Conservation (phyloP, 2,329 filamentous ascomycete genomes). For the Fusarium denticulatum region DNA sequence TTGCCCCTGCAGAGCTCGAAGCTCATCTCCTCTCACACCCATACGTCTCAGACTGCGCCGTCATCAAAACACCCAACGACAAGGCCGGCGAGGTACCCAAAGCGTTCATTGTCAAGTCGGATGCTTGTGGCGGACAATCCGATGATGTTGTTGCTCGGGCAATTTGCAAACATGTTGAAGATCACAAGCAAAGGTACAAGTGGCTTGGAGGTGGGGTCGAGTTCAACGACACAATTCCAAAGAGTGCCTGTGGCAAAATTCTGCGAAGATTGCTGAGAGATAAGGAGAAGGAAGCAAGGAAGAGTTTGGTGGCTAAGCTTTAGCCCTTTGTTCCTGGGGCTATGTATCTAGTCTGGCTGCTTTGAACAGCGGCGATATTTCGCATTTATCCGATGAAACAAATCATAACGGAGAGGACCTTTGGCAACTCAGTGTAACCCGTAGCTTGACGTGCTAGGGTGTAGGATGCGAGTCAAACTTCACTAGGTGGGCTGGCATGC, state of each 20-base stretch:
- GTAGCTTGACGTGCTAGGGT: too few species aligned
- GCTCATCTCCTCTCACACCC: background rate
- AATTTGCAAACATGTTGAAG: background rate
- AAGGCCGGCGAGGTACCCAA: background rate
- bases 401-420: too few species aligned
- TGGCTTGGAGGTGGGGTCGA: background rate
- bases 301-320: background rate
- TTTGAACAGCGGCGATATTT: too few species aligned
- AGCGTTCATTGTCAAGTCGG: background rate
- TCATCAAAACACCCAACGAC: background rate
- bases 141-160: background rate
- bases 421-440: too few species aligned
- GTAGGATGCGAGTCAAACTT: too few species aligned
- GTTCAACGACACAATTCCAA: background rate
- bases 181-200: background rate
- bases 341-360: too few species aligned
- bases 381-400: too few species aligned
- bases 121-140: accelerated
- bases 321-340: background rate
- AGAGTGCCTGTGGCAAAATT: background rate
- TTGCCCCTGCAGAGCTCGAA: background rate
- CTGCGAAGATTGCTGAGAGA: accelerated
- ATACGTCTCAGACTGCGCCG: background rate
- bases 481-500: too few species aligned
- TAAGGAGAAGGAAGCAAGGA: background rate